phyloP scores from a whole-genome alignment of 768 basidiomycete genomes.

The Zangia roseola region DNA sequence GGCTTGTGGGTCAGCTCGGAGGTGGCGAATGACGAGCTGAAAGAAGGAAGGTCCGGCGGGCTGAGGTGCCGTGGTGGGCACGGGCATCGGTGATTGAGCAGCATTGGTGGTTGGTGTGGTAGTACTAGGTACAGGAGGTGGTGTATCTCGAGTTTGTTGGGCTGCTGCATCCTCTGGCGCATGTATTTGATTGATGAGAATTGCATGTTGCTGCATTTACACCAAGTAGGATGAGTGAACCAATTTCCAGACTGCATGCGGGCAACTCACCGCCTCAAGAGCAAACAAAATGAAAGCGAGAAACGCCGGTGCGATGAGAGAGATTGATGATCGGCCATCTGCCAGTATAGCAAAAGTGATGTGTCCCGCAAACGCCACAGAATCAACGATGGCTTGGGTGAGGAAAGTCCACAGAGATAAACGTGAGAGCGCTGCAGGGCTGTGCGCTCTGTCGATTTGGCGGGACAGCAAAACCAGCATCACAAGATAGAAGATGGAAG shows the following conservation, averaged over 20 bases:
- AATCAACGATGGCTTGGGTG: constrained; percentile 74
- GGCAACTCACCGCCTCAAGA: constrained; percentile 72
- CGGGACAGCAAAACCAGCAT: constrained; percentile 68
- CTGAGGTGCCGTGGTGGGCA: constrained; percentile 19
- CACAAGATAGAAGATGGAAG: constrained; percentile 62
- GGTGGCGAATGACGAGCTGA: constrained; percentile 54
- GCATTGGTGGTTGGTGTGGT: constrained; percentile 3
- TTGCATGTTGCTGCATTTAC: constrained; percentile 70
- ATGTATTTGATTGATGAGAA: constrained; percentile 81
- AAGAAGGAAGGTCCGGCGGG: constrained; percentile 33
- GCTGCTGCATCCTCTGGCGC: constrained; percentile 60
- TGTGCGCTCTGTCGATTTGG: constrained; percentile 73
- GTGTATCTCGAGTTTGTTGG: constrained; percentile 23
- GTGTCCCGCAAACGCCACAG: constrained; percentile 84
- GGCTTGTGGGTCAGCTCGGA: constrained; percentile 69
- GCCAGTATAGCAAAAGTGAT: constrained; percentile 86
- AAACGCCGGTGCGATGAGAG: constrained; percentile 82
- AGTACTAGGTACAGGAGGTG: constrained; percentile 6
- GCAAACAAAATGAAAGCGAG: constrained; percentile 77
- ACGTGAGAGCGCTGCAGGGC: constrained; percentile 74
- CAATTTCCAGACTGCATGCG: background rate
- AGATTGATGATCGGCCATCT: constrained; percentile 77
- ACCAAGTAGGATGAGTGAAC: background rate
- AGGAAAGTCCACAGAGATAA: constrained; percentile 85
- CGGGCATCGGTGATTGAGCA: constrained; percentile 18